Conservation (phyloP, 2,329 filamentous ascomycete species). For the Microsporum audouinii region DNA sequence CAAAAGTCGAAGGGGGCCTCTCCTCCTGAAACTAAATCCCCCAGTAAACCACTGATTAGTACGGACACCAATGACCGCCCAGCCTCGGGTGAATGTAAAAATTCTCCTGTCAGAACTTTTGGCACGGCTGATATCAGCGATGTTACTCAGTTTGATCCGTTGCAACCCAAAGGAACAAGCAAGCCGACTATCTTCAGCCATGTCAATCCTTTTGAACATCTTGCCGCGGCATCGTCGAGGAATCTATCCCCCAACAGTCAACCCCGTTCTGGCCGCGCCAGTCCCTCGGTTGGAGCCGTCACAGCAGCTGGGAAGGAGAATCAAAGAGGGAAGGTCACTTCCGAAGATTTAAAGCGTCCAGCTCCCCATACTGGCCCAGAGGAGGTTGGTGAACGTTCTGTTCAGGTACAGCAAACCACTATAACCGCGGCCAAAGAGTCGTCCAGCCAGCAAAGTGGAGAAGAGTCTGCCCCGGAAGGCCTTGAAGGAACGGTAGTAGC, state of each 20-base stretch:
- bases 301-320: constrained; percentile 7
- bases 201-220: constrained; percentile 60
- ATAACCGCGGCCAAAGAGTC: background rate
- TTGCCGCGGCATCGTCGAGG: constrained; percentile 54
- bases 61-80: constrained; percentile 14
- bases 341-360: background rate
- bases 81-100: constrained; percentile 12
- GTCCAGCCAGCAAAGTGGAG: constrained; percentile 18
- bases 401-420: background rate
- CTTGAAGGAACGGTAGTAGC: constrained; percentile 51
- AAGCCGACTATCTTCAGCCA: constrained; percentile 52
- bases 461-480: constrained; percentile 60
- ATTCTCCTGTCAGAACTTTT: constrained; percentile 24
- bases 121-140: constrained; percentile 19
- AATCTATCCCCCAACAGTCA: constrained; percentile 39
- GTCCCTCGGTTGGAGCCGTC: constrained; percentile 26
- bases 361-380: background rate
- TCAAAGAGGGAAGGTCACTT: background rate
- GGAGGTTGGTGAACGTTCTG: background rate
- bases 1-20: constrained; percentile 14
- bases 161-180: constrained; percentile 26
- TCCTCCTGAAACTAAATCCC: constrained; percentile 19
- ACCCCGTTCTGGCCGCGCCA: constrained; percentile 27
- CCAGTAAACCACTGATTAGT: background rate
- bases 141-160: constrained; percentile 29